Conservation (phyloP, 345 rosid genomes). For the Sisymbrium irio region DNA sequence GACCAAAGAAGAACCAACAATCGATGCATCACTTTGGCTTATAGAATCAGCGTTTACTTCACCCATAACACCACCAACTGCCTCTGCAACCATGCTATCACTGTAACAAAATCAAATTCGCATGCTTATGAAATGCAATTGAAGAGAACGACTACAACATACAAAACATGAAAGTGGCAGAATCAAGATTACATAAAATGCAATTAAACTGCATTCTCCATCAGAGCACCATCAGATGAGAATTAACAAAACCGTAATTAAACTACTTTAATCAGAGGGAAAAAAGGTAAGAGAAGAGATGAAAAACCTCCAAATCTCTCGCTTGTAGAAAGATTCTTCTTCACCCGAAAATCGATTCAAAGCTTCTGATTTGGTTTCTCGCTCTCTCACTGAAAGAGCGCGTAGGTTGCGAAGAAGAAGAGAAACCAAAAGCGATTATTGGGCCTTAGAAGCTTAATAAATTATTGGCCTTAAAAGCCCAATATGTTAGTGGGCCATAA, state of each 20-base stretch:
- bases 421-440: not conserved
- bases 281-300: not conserved
- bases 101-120: not conserved
- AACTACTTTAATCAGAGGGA: not conserved
- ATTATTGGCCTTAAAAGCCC: not conserved
- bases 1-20: slow-evolving; percentile 18
- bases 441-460: no score
- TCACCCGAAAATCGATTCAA: not conserved
- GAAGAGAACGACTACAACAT: no score
- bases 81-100: slow-evolving; percentile 43
- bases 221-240: not conserved
- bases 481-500: not conserved
- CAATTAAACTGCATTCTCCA: not conserved
- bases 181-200: not conserved
- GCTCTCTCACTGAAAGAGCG: not conserved
- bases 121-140: no score
- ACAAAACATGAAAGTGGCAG: no score
- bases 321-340: not conserved
- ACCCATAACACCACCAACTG: slow-evolving; percentile 18
- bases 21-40: slow-evolving; percentile 13
- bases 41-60: slow-evolving; percentile 18
- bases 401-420: not conserved
- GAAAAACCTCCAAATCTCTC: not conserved
- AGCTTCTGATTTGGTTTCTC: not conserved
- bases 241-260: not conserved